A percentile compares a stretch with the other conserved stretches of the same genome.
These are phyloP conservation scores for Aspergillus fischeri DNA, from an alignment of 2,329 filamentous ascomycete genomes.

Conservation along the genomic window DNA sequence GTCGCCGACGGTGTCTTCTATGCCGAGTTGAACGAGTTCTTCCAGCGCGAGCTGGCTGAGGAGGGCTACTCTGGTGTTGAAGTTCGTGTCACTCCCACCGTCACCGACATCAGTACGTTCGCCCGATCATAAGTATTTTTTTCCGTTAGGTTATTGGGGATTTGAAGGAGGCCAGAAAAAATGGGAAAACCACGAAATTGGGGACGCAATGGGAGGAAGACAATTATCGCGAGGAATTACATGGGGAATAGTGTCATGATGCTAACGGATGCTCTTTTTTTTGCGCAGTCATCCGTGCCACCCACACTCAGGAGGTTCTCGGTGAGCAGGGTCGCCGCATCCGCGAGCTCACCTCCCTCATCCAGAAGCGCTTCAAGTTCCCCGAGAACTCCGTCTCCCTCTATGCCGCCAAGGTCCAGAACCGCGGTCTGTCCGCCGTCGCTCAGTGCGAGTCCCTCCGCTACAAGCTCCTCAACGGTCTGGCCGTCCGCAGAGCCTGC, in stretches of 20 bases:
- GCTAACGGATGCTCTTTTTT: constrained; percentile 31
- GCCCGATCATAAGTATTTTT: constrained; percentile 18
- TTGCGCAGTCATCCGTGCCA: constrained; percentile 82
- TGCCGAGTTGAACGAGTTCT: constrained; percentile 99
- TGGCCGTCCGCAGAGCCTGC: constrained; percentile 97
- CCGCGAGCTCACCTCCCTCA: constrained; percentile 98
- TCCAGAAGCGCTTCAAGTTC: constrained; percentile 99
- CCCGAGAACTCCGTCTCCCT: constrained; percentile 99
- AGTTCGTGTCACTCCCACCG: constrained; percentile 98
- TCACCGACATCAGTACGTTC: constrained; percentile 88
- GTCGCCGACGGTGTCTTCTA: constrained; percentile 99
- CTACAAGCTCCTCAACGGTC: constrained; percentile 99
- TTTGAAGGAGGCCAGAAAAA: constrained; percentile 3
- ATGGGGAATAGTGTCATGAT: constrained; percentile 17
- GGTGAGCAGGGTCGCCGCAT: constrained; percentile 99
- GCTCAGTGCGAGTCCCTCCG: constrained; percentile 99
- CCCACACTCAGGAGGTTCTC: constrained; percentile 99
- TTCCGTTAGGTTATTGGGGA: constrained; percentile 5
- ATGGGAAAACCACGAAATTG: not conserved
- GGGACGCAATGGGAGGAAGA: constrained; percentile 4
- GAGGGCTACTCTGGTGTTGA: constrained; percentile 99
- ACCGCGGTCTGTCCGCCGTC: constrained; percentile 98
- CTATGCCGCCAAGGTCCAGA: constrained; percentile 99
- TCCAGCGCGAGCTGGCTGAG: constrained; percentile 99
- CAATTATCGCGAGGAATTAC: constrained; percentile 4